A percentile compares a stretch with the other conserved stretches of the same genome.
Conservation (phyloP, 257 asterid species). For the Solanum bukasovii region DNA sequence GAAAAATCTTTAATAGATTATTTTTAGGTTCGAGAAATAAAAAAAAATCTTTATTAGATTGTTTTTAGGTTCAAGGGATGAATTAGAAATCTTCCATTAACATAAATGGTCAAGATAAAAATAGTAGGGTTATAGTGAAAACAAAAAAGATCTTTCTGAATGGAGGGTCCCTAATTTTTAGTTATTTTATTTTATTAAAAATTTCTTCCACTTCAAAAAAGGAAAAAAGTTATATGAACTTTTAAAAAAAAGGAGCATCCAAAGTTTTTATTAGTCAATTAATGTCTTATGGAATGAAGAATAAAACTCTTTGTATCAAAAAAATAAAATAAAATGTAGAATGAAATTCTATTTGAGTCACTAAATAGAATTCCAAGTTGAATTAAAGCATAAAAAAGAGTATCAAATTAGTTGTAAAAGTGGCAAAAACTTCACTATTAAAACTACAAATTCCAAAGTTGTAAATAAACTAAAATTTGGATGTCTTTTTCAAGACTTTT, state of each 20-base stretch:
- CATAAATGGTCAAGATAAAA: neutral
- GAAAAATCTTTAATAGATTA: too few relatives aligned
- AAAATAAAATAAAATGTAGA: neutral
- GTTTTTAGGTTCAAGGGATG: neutral
- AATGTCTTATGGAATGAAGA: neutral
- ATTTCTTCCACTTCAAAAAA: neutral
- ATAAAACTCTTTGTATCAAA: neutral
- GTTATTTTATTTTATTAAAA: neutral
- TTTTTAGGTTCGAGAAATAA: too few relatives aligned
- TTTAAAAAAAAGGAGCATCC: neutral
- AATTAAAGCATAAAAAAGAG: neutral
- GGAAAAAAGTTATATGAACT: neutral
- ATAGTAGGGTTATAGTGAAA: neutral
- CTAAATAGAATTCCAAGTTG: neutral
- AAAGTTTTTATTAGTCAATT: neutral
- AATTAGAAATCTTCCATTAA: neutral
- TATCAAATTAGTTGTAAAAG: neutral
- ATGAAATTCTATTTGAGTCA: neutral
- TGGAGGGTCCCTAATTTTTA: neutral
- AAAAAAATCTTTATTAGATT: too few relatives aligned
- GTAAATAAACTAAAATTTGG: neutral
- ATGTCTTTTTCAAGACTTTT: neutral
- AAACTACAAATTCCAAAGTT: neutral
- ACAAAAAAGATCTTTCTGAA: neutral
- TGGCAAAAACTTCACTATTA: neutral